These are phyloP conservation scores for Nakazawaea sp. DNA, from an alignment of 805 yeast species.

Conservation along the genomic window DNA sequence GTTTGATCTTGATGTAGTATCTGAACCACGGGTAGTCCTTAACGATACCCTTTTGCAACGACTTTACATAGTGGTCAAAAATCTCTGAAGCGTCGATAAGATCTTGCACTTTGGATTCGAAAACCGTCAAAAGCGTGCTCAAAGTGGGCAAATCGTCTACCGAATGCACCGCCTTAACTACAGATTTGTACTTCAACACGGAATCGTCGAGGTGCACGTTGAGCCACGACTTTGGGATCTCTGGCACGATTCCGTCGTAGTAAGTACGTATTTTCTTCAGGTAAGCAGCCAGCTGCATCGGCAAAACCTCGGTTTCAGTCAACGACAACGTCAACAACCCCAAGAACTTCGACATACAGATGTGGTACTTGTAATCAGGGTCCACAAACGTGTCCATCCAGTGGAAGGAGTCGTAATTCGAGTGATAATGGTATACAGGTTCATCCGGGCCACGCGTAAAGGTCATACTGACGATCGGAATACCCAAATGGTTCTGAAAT, in stretches of 20 bases:
- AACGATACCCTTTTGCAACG: conserved; percentile 42
- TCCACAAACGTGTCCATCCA: conserved; percentile 52
- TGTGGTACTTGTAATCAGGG: conserved; percentile 46
- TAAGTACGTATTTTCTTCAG: conserved; percentile 31
- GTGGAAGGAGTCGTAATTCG: conserved; percentile 48
- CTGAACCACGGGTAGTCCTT: conserved; percentile 79
- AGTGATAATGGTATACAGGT: conserved; percentile 50
- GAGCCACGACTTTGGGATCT: conserved; percentile 26
- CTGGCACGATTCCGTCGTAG: conserved; percentile 21
- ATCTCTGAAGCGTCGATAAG: conserved; percentile 23
- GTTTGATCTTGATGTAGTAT: conserved; percentile 47
- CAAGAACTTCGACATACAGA: conserved; percentile 49
- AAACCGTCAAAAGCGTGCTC: conserved; percentile 5
- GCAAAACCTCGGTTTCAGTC: conserved; percentile 51
- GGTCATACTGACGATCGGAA: conserved; percentile 52
- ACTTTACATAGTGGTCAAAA: conserved; percentile 41
- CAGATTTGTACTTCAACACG: conserved; percentile 3
- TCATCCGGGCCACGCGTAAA: conserved; percentile 32
- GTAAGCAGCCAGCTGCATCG: conserved; percentile 40
- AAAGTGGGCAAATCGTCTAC: conserved; percentile 12
- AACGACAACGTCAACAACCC: conserved; percentile 49
- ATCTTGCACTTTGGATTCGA: conserved; percentile 8
- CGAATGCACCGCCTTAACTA: conserved; percentile 10
- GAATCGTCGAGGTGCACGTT: conserved; percentile 11
- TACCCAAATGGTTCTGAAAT: conserved; percentile 61